Percentiles rank a stretch among this genome's conserved stretches.
These are phyloP conservation scores for Pseudoscleropodium purum DNA, from an alignment of 225 moss, liverwort and hornwort species.

Conservation along the genomic window DNA sequence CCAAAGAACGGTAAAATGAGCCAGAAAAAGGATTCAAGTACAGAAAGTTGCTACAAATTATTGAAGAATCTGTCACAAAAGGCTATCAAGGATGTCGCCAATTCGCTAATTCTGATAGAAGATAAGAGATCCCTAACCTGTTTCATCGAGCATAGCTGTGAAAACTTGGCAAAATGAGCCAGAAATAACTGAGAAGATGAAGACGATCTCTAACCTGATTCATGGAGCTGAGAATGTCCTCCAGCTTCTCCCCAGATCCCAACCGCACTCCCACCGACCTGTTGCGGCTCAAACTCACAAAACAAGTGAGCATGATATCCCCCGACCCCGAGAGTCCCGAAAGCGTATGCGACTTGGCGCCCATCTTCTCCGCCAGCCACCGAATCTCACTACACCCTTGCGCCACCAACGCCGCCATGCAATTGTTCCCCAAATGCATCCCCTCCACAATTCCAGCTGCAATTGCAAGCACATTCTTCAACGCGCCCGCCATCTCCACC, in stretches of 20 bases:
- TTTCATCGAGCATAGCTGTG: background rate
- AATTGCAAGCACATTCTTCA: conserved; percentile 91
- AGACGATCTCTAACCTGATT: conserved; percentile 39
- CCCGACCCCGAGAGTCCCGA: conserved; percentile 94
- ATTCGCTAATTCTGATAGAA: background rate
- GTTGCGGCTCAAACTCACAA: conserved; percentile 80
- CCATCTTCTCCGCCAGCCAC: conserved; percentile 99
- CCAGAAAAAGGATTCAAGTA: background rate
- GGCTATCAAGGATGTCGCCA: background rate
- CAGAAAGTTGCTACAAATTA: background rate
- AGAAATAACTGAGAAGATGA: background rate
- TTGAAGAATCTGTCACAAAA: background rate
- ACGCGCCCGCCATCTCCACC: conserved; percentile 96
- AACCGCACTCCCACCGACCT: conserved; percentile 81
- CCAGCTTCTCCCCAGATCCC: conserved; percentile 85
- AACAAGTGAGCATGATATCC: conserved; percentile 98
- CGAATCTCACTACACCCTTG: conserved; percentile 92
- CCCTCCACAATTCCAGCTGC: conserved; percentile 96
- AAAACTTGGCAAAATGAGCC: background rate
- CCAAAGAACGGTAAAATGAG: background rate
- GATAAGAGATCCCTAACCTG: background rate
- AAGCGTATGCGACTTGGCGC: conserved; percentile 76
- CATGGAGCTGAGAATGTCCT: conserved; percentile 85
- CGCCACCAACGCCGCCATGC: conserved; percentile 93
- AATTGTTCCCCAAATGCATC: conserved; percentile 92